phyloP scores from a whole-genome alignment of 805 yeast genomes.

The Scheffersomyces ergatensis region DNA sequence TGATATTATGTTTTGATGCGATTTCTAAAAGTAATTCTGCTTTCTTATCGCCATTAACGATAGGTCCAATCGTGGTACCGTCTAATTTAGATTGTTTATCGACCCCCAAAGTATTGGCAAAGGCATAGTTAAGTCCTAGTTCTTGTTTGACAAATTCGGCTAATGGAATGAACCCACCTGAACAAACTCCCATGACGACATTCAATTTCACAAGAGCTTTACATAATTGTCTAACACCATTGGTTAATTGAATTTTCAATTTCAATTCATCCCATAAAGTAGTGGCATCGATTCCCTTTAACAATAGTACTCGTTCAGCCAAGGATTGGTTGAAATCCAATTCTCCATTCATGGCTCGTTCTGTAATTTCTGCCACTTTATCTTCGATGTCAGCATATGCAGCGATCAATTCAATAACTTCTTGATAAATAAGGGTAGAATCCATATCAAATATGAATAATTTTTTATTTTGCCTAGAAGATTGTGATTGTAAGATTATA shows the following conservation, averaged over 20 bases:
- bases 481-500: slow-evolving; percentile 27
- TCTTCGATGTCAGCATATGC: slow-evolving; percentile 88
- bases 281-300: slow-evolving; percentile 75
- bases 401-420: slow-evolving; percentile 94
- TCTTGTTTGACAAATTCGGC: slow-evolving; percentile 70
- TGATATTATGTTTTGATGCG: slow-evolving; percentile 53
- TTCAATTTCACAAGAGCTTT: slow-evolving; percentile 59
- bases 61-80: slow-evolving; percentile 75
- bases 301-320: slow-evolving; percentile 67
- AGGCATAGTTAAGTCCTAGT: slow-evolving; percentile 80
- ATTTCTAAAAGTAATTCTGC: slow-evolving; percentile 67
- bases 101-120: slow-evolving; percentile 66
- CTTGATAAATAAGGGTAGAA: slow-evolving; percentile 92
- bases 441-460: slow-evolving; percentile 96
- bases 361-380: slow-evolving; percentile 85
- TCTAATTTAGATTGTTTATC: slow-evolving; percentile 52
- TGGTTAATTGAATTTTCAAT: slow-evolving; percentile 67
- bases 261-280: slow-evolving; percentile 78
- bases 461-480: slow-evolving; percentile 36
- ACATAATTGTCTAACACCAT: slow-evolving; percentile 78
- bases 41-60: slow-evolving; percentile 84
- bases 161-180: slow-evolving; percentile 92
- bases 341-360: slow-evolving; percentile 96
- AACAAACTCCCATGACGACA: slow-evolving; percentile 76
- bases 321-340: slow-evolving; percentile 85